Percentiles rank a stretch among this genome's conserved stretches.
Conservation (phyloP, 257 asterid species). For the Rehmannia glutinosa region DNA sequence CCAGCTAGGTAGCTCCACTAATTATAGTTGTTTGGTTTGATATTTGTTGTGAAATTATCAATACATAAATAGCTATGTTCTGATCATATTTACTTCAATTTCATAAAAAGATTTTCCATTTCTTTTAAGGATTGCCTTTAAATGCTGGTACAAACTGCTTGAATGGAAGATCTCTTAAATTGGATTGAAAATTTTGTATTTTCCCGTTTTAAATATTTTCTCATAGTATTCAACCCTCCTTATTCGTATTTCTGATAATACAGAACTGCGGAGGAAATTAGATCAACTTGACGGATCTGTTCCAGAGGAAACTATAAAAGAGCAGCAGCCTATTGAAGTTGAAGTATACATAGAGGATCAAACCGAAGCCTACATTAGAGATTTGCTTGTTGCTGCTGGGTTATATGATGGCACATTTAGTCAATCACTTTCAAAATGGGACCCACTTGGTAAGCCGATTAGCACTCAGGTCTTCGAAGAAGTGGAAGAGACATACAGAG, state of each 20-base stretch:
- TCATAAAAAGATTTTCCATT: neutral
- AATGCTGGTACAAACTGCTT: neutral
- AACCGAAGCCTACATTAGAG: constrained; percentile 72
- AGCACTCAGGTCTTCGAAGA: constrained; percentile 70
- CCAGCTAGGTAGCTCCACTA: neutral
- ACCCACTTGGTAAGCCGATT: constrained; percentile 73
- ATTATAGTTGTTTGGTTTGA: neutral
- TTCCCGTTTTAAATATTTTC: neutral
- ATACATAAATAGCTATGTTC: neutral
- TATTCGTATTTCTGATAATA: neutral
- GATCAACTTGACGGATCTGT: constrained; percentile 58
- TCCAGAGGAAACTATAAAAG: constrained; percentile 38
- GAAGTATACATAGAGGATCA: constrained; percentile 63
- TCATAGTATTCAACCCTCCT: neutral
- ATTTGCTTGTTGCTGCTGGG: constrained; percentile 82
- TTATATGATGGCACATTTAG: constrained; percentile 59
- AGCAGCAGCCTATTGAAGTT: constrained; percentile 46
- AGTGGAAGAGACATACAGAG: constrained; percentile 54
- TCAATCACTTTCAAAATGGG: constrained; percentile 68
- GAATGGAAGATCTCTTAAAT: neutral
- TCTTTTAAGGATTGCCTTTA: neutral
- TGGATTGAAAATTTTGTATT: neutral
- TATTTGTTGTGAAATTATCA: neutral
- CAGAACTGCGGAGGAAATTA: constrained; percentile 81
- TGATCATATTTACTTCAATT: neutral